Evolutionary conservation across 805 yeast species (phyloP).

Genomic region (Priceomyces melissophilus): DNA sequence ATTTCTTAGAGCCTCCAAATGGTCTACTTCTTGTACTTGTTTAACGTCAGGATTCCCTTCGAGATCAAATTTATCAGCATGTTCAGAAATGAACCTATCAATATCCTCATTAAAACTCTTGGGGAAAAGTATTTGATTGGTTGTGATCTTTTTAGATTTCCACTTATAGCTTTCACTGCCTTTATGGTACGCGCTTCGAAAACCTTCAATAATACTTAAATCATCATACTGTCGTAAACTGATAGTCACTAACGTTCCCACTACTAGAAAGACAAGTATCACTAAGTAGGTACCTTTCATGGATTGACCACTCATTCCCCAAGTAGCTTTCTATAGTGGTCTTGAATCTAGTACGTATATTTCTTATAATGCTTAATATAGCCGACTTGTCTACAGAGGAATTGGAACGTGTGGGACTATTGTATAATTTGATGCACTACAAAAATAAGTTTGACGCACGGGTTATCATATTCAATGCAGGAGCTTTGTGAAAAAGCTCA

Average conservation of each 20-base stretch:
- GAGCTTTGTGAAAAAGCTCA: too few relatives aligned
- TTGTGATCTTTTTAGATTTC: constrained; percentile 7
- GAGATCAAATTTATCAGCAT: constrained; percentile 9
- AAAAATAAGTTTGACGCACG: too few relatives aligned
- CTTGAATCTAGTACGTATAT: too few relatives aligned
- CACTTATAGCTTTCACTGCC: constrained; percentile 8
- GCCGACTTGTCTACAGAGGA: too few relatives aligned
- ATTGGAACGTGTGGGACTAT: too few relatives aligned
- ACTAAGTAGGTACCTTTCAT: background rate
- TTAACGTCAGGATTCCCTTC: constrained; percentile 7
- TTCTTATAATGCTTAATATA: too few relatives aligned
- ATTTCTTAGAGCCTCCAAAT: constrained; percentile 6
- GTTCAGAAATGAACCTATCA: constrained; percentile 4
- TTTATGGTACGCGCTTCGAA: constrained; percentile 11
- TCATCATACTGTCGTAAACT: constrained; percentile 3
- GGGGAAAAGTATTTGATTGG: constrained; percentile 15
- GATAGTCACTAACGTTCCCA: constrained; percentile 1
- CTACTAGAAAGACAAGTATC: background rate
- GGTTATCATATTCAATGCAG: too few relatives aligned
- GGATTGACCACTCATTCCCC: too few relatives aligned
- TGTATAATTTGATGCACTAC: too few relatives aligned
- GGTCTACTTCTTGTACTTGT: constrained; percentile 4
- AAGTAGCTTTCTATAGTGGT: too few relatives aligned
- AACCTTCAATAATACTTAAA: constrained; percentile 1
- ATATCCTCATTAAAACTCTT: constrained; percentile 10